Percentiles rank a stretch among this genome's conserved stretches.
phyloP scores from a whole-genome alignment of 148 eudicot species.

The Pharnaceum exiguum region DNA sequence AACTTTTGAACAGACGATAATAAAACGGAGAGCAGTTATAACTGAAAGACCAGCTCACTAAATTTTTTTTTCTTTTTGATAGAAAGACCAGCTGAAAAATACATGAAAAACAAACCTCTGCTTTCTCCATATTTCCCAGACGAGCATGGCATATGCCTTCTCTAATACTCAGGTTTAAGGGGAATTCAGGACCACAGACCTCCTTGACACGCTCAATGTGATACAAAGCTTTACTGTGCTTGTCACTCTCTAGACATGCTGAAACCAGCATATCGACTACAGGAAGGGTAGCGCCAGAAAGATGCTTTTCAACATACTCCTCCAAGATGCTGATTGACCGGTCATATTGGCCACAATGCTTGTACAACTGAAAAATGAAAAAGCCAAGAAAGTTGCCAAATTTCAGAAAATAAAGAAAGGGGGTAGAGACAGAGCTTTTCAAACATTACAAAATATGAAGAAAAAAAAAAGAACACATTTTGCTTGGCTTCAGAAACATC shows the following conservation, averaged over 20 bases:
- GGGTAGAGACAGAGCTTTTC: too few species aligned
- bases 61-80: too few species aligned
- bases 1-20: too few species aligned
- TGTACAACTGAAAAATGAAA: conserved; percentile 51
- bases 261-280: conserved; percentile 58
- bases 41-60: too few species aligned
- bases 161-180: conserved; percentile 43
- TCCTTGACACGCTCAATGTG: conserved; percentile 55
- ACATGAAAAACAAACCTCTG: conserved; percentile 52
- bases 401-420: neutral
- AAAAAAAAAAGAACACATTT: too few species aligned
- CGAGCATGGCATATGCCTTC: conserved; percentile 78
- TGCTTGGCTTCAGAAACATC: too few species aligned
- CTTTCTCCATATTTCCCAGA: conserved; percentile 65
- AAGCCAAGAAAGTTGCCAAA: neutral
- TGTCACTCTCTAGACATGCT: conserved; percentile 44
- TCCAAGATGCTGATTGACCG: conserved; percentile 52
- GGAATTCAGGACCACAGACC: conserved; percentile 32
- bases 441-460: neutral
- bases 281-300: conserved; percentile 44
- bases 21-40: too few species aligned
- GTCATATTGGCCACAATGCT: conserved; percentile 52
- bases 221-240: conserved; percentile 59
- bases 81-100: too few species aligned
- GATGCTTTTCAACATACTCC: conserved; percentile 48